Conservation (phyloP, 169 alveolate species). For the Perkinsus marinus region DNA sequence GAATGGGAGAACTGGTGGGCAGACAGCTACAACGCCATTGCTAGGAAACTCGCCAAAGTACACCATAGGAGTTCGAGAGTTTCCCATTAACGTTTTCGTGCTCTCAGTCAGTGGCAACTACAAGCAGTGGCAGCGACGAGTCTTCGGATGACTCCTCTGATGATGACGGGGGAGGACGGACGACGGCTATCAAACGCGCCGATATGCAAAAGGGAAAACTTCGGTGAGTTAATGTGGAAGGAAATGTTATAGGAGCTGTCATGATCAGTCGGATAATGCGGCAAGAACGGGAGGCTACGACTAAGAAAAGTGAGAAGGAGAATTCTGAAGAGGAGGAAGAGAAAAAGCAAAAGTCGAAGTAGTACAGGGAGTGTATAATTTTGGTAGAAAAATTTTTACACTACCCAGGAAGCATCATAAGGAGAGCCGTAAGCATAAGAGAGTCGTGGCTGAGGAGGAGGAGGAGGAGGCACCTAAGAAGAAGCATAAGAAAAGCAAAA, state of each 20-base stretch:
- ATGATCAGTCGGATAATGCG: neutral
- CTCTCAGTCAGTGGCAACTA: neutral
- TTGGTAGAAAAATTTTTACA: neutral
- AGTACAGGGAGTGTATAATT: neutral
- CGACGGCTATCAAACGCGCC: no score
- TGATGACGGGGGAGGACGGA: neutral
- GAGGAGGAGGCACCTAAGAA: neutral
- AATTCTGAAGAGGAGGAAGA: neutral
- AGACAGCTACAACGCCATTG: neutral
- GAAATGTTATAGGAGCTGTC: no score
- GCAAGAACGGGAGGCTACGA: neutral
- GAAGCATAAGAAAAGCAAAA: neutral
- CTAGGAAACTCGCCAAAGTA: neutral
- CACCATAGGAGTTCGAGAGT: neutral
- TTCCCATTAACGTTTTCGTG: neutral
- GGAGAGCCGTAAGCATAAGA: neutral
- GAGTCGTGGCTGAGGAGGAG: neutral
- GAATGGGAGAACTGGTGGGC: neutral
- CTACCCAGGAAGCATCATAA: neutral
- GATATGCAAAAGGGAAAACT: no score
- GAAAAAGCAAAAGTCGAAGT: neutral
- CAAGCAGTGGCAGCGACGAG: neutral
- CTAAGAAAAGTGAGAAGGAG: neutral
- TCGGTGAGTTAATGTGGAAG: no score
- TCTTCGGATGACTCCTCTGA: neutral